A percentile compares a stretch with the other conserved stretches of the same genome.
Conservation (phyloP, 2,329 filamentous ascomycete species). For the Chaetomiaceae sp. region DNA sequence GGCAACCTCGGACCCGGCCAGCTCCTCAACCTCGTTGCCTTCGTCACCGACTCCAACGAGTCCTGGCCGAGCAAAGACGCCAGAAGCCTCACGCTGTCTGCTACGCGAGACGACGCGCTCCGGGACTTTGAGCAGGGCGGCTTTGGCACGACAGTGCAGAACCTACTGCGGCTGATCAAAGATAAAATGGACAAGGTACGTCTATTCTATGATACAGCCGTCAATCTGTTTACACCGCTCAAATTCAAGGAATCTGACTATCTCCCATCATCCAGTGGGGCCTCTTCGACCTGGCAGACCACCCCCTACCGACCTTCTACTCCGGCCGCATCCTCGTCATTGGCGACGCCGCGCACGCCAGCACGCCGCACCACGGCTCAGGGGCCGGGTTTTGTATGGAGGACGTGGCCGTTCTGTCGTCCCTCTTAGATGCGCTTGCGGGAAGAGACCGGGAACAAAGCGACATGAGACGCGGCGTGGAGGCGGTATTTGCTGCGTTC, state of each 20-base stretch:
- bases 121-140: conserved; percentile 28
- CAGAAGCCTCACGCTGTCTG: conserved; percentile 21
- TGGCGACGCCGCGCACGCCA: conserved; percentile 59
- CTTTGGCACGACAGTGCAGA: conserved; percentile 29
- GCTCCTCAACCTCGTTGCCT: conserved; percentile 48
- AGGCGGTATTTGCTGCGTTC: conserved; percentile 44
- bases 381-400: conserved; percentile 54
- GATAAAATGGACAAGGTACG: conserved; percentile 28
- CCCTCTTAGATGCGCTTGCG: conserved; percentile 38
- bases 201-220: too few relatives aligned
- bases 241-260: neutral
- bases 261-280: conserved; percentile 34
- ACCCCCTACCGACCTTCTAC: conserved; percentile 37
- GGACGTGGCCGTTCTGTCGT: conserved; percentile 39
- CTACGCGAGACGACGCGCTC: conserved; percentile 30
- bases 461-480: conserved; percentile 28
- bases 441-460: conserved; percentile 24
- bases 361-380: conserved; percentile 53
- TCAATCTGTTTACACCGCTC: too few relatives aligned
- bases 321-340: conserved; percentile 42
- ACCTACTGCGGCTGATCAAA: conserved; percentile 27
- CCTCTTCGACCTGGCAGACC: conserved; percentile 41
- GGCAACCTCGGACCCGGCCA: conserved; percentile 36
- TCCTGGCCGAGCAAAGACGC: conserved; percentile 26
- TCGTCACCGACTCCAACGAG: conserved; percentile 27